Evolutionary conservation across 164 flowering plant species (phyloP), one percentile per base, ranked within the genome.

Genomic region (Pachysandra terminalis): DNA sequence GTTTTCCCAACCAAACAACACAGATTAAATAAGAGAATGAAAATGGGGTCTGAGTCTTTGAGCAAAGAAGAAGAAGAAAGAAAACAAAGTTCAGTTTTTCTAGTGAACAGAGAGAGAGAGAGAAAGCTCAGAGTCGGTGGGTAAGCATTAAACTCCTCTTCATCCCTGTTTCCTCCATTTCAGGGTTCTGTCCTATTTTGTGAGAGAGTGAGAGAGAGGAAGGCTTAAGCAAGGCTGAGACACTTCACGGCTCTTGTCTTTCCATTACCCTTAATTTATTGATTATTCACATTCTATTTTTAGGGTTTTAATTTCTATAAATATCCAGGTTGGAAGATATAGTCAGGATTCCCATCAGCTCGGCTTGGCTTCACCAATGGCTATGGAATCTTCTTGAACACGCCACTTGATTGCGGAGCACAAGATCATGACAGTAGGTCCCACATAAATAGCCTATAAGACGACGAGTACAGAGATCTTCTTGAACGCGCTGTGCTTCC

Each of bases 151-250:
- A 62, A 62, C 28, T 19, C 55, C 23, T 53, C 55, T 37, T 25
- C 26, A 26, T 32, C 52, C 41, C 51, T 40, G 41, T 9, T 71
- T 65, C 74, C 74, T 71, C 74, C 59, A 53, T 71, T 71, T 65
- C 69, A 71, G 74, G 69, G 74, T 71, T 59, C 8, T 68, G 70
- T 68, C 14, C 51, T 59, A 59, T 54, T 61, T 35, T 24, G 35
- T 25, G 8, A 59, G 35, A 59, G 22, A 63, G 21, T 24, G 17
- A 23, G 27, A 56, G 16, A 56, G 27, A 56, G 28, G 13, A 28
- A 56, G 24, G 17, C 51, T 45, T 45, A 1, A 10, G 59, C 26
- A 56, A 56, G 59, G 66, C 2, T 9, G 19, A 17, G 66, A 21
- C 49, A 54, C 24, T 7, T 63, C 25, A 24, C 6, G 55, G 25